Base-by-base conservation (phyloP, 495 filamentous ascomycete genomes). In the Aspergillus steynii region DNA sequence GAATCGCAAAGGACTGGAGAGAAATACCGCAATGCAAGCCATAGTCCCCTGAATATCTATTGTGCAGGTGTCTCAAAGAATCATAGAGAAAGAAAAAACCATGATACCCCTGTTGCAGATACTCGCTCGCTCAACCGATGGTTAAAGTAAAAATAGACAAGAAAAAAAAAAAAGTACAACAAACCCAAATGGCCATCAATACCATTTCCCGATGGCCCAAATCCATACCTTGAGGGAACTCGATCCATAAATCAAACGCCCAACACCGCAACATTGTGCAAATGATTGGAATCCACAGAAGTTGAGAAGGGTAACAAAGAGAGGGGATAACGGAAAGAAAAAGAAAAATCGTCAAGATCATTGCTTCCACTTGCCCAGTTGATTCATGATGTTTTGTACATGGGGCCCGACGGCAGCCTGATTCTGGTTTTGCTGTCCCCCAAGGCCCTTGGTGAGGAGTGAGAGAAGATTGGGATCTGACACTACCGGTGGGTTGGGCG, bases 331-430 rank as follows among this genome's bases (percentile, higher is more conserved):
- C 27, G 51, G 48, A 42, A 20, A 53, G 47, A 62, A 50, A 50
- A 48, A 62, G 51, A 25, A 56, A 59, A 68, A 64, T 74, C 70
- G 61, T 76, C 37, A 42, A 59, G 71, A 60, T 83, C 76, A 85
- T 74, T 83, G 82, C 67, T 81, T 84, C 76, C 84, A 87, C 68
- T 82, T 85, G 10, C 82, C 75, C 64, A 88, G 69, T 62, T 87
- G 85, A 55, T 82, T 80, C 80, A 88, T 82, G 51, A 88, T 77
- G 63, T 85, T 83, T 65, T 86, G 82, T 60, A 88, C 80, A 67
- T 86, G 79, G 37, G 74, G 68, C 49, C 69, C 67, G 50, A 74
- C 61, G 45, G 69, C 58, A 31, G 68, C 63, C 53, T 81, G 78
- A 42, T 71, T 72, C 64, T 84, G 79, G 49, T 68, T 69, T 60